Evolutionary conservation across 176 grass and related monocot genomes (phyloP).

Genomic region (Lolium rigidum): DNA sequence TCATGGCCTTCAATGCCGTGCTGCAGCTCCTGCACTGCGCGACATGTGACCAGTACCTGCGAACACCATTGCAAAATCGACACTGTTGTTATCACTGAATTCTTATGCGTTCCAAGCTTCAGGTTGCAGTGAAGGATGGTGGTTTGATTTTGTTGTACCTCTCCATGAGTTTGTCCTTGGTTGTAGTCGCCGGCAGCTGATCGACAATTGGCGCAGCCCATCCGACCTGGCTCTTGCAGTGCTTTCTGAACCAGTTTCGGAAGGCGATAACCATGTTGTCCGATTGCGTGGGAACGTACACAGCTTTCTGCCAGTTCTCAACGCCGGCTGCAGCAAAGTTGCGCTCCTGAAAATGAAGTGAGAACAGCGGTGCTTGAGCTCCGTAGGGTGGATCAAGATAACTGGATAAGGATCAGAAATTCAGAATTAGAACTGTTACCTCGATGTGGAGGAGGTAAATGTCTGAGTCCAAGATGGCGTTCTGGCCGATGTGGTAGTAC

Average conservation of each 20-base stretch:
- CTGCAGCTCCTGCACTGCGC: constrained; percentile 81
- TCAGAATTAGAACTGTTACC: constrained; percentile 43
- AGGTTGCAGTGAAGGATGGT: background rate
- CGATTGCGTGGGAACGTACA: constrained; percentile 80
- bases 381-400: background rate
- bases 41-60: constrained; percentile 95
- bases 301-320: constrained; percentile 74
- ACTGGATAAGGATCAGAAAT: background rate
- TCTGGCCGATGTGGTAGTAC: constrained; percentile 63
- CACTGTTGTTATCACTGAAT: background rate
- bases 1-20: constrained; percentile 59
- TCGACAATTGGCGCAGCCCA: constrained; percentile 49
- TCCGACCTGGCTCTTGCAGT: constrained; percentile 62
- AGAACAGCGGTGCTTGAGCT: background rate
- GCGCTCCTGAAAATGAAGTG: constrained; percentile 57
- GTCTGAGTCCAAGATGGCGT: constrained; percentile 86
- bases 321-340: constrained; percentile 54
- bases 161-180: constrained; percentile 73
- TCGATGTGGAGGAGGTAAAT: constrained; percentile 84
- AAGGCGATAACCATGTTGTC: constrained; percentile 83
- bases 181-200: constrained; percentile 63
- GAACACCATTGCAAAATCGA: background rate
- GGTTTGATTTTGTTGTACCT: constrained; percentile 41
- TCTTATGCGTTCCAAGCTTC: background rate
- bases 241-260: constrained; percentile 91